Base-by-base conservation (phyloP, 108 stramenopile species). In the Schizochytrium sp. region DNA sequence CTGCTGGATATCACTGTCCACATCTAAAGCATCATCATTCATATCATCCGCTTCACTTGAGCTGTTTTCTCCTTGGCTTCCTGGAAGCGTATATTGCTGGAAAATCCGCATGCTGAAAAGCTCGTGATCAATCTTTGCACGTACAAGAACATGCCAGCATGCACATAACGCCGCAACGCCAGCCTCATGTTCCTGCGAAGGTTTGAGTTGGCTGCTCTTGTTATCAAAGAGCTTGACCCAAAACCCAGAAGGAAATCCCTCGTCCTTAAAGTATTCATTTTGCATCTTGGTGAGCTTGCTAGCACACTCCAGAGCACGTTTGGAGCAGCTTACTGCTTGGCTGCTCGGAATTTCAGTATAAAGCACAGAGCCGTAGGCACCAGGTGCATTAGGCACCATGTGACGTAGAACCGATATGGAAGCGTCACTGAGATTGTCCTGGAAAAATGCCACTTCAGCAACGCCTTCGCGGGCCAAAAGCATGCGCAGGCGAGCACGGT, bases 401-500 rank as follows among this genome's bases (percentile, higher is more conserved):
- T 87, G 88, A 3, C 53, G 49, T 15, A 89, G 47, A 38, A 89
- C 89, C 13, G 41, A 3, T 41, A 7, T 40, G 2, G 73, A 44
- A 8, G 59, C 59, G 7, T 55, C 76, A 47, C 46, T 88, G 38
- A 87, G 50, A 4, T 46, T 50, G 50, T 57, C 47, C 28, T 13
- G 56, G n/a, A n/a, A 44, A 8, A 76, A 10, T 46, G 89, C 38
- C 13, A 97, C 93, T 92, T 99, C 99, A 8, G 96, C 96, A 46
- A 97, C 98, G 42, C 88, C 61, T 88, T 93, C 93, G 46, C 94
- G 90, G 28, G 97, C 92, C 50, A 99, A 91, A 49, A 99, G 93
- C 47, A 98, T 99, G 60, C 96, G 93, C 95, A 99, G 95, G 10
- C 98, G 92, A 53, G 95, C 94, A 72, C 98, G 94, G 72, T 96